These are phyloP conservation scores for Jamesozyma gamospora DNA, from an alignment of 805 yeast genomes.

Conservation along the genomic window DNA sequence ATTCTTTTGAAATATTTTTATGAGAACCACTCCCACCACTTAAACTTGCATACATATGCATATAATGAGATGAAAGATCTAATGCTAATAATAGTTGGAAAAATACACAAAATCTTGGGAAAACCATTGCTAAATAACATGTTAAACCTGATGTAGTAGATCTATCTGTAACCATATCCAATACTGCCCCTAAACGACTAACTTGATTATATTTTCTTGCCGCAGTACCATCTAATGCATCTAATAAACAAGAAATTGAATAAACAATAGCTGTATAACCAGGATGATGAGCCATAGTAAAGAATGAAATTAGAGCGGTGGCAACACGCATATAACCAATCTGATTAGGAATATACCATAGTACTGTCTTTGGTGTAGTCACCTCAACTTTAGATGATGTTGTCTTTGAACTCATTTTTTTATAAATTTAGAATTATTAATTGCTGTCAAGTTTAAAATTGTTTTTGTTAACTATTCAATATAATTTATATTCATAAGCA, in stretches of 20 bases:
- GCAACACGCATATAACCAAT: conserved; percentile 83
- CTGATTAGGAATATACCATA: conserved; percentile 78
- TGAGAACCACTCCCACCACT: conserved; percentile 72
- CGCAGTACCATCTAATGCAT: conserved; percentile 93
- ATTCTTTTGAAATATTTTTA: conserved; percentile 65
- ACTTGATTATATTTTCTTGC: conserved; percentile 86
- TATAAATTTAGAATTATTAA: no score
- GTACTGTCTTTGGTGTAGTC: conserved; percentile 44
- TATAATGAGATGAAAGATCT: conserved; percentile 87
- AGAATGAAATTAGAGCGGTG: conserved; percentile 70
- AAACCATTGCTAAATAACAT: conserved; percentile 71
- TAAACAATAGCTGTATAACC: conserved; percentile 65
- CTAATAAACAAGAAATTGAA: conserved; percentile 81
- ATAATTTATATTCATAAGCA: background rate
- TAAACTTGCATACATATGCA: conserved; percentile 96
- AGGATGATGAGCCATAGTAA: conserved; percentile 79
- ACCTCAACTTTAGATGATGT: background rate
- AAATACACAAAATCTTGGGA: conserved; percentile 43
- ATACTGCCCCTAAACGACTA: conserved; percentile 87
- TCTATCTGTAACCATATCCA: conserved; percentile 98
- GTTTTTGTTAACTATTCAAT: background rate
- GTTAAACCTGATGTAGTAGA: conserved; percentile 93
- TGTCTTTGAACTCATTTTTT: conserved; percentile 2
- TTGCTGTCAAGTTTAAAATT: background rate
- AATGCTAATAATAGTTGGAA: conserved; percentile 82